Evolutionary conservation across 192 early-diverging fungal genomes (phyloP), one percentile per base, ranked within the genome.

Genomic region (Umbelopsis sp.): DNA sequence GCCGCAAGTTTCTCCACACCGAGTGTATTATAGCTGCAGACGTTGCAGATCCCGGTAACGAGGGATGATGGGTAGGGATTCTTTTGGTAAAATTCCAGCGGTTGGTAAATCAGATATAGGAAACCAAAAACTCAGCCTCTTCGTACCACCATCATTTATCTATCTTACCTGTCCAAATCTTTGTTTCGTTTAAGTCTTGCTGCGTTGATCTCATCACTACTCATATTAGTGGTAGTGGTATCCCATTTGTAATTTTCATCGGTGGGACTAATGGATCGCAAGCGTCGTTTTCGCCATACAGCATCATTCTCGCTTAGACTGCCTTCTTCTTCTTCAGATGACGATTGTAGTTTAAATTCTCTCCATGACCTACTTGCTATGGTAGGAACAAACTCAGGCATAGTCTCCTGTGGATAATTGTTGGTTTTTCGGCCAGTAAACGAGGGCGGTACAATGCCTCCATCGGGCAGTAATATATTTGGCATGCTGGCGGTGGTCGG

Each of bases 51-150:
- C 71, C 68, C 29, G 71, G 56, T 43, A 79, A 50, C 3, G 74
- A 69, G 26, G 79, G 79, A 45, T 80, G 79, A 43, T 80, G 79
- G 2, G 65, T 56, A 45, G 79, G 79, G 50, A 80, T 80, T 36
- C 79, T 80, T 52, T 52, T 0, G 52, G n/a, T 12, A 3, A 47
- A 59, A 70, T 3, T 31, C 24, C 6, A 44, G 67, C 8, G 41
- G n/a, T n/a, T n/a, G n/a, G n/a, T n/a, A n/a, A n/a, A n/a, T n/a
- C n/a, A n/a, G n/a, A n/a, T n/a, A n/a, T n/a, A n/a, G n/a, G n/a
- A n/a, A n/a, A n/a, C n/a, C n/a, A n/a, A n/a, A n/a, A n/a, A n/a
- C n/a, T n/a, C n/a, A n/a, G n/a, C n/a, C n/a, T n/a, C n/a, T n/a
- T n/a, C n/a, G n/a, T n/a, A n/a, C n/a, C n/a, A n/a, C n/a, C n/a